Base-by-base conservation (phyloP, 768 basidiomycete species). In the Kwoniella botswanensis region DNA sequence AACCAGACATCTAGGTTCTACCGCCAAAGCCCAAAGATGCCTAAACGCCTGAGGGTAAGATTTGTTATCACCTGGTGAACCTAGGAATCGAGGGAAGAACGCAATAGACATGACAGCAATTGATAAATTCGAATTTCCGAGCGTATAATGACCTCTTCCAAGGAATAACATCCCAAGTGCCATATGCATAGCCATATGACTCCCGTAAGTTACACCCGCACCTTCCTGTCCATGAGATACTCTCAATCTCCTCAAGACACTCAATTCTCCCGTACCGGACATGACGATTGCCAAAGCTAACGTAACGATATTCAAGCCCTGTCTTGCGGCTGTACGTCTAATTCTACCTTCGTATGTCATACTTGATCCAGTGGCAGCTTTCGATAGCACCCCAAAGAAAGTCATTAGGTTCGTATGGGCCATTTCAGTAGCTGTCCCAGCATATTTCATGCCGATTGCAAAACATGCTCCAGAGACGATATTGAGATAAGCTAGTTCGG, bases 251-350 rank as follows among this genome's bases (percentile, higher is more conserved):
- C 93, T 89, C 18, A 98, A 86, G 74, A 92, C 93, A 66, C 91
- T 91, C 61, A 98, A 88, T 82, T 98, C 94, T 3, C 97, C 97
- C 0, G 94, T 96, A 11, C 97, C 97, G 1, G 96, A 94, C 93
- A 98, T 96, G 54, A 98, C 91, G 88, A 96, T 91, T 79, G 92
- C 90, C 42, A 97, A 85, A 0, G 94, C 87, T 44, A 97, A 87
- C 0, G 93, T 91, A 65, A 98, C 91, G 52, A 95, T 85, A 78
- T 92, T 95, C 44, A 98, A 86, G 3, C 93, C 93, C 76, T 94
- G 93, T 13, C 94, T 88, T 24, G 95, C 88, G 3, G 93, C 91
- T 6, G 91, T 90, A 2, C 94, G 90, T 77, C 92, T 91, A 81
- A 98, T 93, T 77, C 91, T 91, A 70, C 91, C 90, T 79, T 97